A percentile compares a stretch with the other conserved stretches of the same genome.
phyloP scores from a whole-genome alignment of 768 basidiomycete species.

The Piloderma croceum region DNA sequence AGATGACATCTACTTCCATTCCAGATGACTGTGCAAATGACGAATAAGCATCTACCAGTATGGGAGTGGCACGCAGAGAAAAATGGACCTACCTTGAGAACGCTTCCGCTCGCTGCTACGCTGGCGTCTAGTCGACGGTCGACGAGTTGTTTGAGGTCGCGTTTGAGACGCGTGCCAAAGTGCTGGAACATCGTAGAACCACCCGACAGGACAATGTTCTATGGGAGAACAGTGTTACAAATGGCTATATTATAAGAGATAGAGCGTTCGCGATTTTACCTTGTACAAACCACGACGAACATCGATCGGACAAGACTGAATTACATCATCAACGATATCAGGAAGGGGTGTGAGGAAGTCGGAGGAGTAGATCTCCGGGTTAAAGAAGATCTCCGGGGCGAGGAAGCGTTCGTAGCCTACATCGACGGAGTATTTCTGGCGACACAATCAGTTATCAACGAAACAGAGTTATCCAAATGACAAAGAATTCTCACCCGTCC shows the following conservation, averaged over 20 bases:
- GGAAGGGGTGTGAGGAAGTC: conserved; percentile 97
- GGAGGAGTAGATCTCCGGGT: conserved; percentile 96
- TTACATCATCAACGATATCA: conserved; percentile 92
- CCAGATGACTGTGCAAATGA: conserved; percentile 71
- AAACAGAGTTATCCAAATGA: not conserved
- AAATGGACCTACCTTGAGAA: conserved; percentile 54
- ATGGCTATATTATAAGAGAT: not conserved
- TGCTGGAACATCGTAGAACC: conserved; percentile 99
- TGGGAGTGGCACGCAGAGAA: not conserved
- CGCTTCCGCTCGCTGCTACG: conserved; percentile 66
- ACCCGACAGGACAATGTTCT: conserved; percentile 97
- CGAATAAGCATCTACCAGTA: conserved; percentile 3
- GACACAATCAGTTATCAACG: conserved; percentile 3
- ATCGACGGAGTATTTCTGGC: conserved; percentile 87
- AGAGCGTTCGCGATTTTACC: conserved; percentile 41
- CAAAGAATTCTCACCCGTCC: conserved; percentile 57
- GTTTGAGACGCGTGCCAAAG: conserved; percentile 94
- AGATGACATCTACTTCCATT: conserved; percentile 96
- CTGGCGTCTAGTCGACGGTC: conserved; percentile 83
- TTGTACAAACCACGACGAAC: conserved; percentile 96
- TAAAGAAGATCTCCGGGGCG: conserved; percentile 99
- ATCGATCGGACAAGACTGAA: conserved; percentile 94
- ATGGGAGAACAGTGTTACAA: too few relatives aligned
- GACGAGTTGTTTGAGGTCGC: conserved; percentile 91
- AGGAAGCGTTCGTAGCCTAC: conserved; percentile 99